A percentile compares a stretch with the other conserved stretches of the same genome.
Evolutionary conservation across 169 alveolate genomes (phyloP).

Genomic region (Cryptosporidium sp.): DNA sequence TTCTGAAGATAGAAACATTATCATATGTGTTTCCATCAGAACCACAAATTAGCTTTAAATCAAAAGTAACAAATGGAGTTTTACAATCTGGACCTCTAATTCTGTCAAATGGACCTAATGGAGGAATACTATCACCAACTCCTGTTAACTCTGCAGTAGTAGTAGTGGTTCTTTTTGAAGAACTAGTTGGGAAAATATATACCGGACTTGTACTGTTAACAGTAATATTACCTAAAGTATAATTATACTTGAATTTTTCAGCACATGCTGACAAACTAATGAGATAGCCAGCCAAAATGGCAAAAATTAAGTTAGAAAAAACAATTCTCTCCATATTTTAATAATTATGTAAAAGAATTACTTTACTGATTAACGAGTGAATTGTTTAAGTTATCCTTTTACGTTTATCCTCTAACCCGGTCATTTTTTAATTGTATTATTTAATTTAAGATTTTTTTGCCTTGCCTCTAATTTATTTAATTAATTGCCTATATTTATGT

Average conservation of each 20-base stretch:
- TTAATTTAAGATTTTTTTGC: background rate
- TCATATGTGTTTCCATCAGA: conserved; percentile 39
- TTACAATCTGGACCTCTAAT: conserved; percentile 64
- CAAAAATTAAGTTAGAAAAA: background rate
- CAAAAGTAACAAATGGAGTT: conserved; percentile 33
- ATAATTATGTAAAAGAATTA: background rate
- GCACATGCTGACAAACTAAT: background rate
- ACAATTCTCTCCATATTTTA: background rate
- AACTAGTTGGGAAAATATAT: background rate
- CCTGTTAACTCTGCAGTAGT: background rate
- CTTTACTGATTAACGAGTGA: background rate
- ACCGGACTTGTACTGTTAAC: conserved; percentile 3
- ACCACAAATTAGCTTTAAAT: conserved; percentile 62
- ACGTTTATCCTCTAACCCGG: conserved; percentile 15
- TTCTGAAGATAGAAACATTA: conserved; percentile 38
- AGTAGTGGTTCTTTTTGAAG: background rate
- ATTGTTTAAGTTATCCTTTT: background rate
- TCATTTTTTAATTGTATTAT: background rate
- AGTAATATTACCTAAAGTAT: background rate
- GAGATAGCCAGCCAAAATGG: conserved; percentile 1
- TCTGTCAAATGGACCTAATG: conserved; percentile 63
- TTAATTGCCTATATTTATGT: background rate
- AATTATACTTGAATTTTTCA: background rate
- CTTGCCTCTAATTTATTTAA: background rate
- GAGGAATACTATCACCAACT: background rate